Percentiles rank a stretch among this genome's conserved stretches.
Conservation (phyloP, 805 yeast species). For the Tanozyma kutaoensis region DNA sequence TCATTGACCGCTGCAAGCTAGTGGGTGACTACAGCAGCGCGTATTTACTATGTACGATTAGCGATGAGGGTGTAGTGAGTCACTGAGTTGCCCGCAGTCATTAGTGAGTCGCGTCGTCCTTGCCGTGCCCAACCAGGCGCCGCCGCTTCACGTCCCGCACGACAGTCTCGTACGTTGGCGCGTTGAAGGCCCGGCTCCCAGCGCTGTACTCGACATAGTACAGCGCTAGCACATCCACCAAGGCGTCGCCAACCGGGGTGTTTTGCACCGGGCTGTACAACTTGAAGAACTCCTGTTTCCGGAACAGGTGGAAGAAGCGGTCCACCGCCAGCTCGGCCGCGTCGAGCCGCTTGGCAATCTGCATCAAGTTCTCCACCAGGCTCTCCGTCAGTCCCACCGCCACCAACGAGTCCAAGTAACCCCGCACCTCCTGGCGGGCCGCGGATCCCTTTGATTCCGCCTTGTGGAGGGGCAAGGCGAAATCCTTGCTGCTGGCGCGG, state of each 20-base stretch:
- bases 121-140: no score
- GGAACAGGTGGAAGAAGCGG: conserved; percentile 1
- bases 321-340: not conserved
- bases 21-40: no score
- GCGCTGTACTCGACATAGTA: conserved; percentile 1
- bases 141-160: conserved; percentile 1
- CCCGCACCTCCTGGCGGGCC: not conserved
- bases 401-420: not conserved
- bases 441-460: no score
- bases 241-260: not conserved
- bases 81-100: no score
- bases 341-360: conserved; percentile 1
- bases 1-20: conserved; percentile 4
- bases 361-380: not conserved
- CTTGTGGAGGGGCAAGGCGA: no score
- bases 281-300: conserved; percentile 1
- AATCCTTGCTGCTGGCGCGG: no score
- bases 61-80: no score
- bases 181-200: not conserved
- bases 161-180: conserved; percentile 1
- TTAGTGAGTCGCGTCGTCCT: no score
- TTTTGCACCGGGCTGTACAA: conserved; percentile 1
- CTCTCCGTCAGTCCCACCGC: not conserved
- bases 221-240: not conserved
- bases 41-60: no score